Evolutionary conservation across 305 asterid species (phyloP).

Genomic region (Coffea humblotiana): DNA sequence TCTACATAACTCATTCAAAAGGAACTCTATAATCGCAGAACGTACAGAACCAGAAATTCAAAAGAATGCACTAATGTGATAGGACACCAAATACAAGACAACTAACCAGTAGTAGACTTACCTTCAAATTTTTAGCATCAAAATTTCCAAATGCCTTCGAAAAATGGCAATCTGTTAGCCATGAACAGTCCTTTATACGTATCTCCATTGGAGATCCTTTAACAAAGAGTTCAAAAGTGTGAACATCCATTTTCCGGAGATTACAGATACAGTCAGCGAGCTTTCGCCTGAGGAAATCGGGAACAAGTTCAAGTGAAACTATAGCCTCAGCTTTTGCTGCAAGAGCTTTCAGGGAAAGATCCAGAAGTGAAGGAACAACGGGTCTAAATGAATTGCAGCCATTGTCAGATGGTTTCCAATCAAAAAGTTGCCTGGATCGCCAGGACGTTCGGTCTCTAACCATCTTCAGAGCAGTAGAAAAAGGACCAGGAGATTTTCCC

Average conservation of each 20-base stretch:
- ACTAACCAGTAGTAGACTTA: slow-evolving; percentile 27
- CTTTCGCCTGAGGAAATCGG: slow-evolving; percentile 56
- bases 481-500: slow-evolving; percentile 50
- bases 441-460: slow-evolving; percentile 40
- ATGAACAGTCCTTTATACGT: slow-evolving; percentile 63
- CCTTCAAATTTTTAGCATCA: slow-evolving; percentile 51
- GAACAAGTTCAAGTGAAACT: slow-evolving; percentile 59
- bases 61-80: background rate
- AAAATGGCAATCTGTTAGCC: slow-evolving; percentile 64
- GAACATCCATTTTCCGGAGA: slow-evolving; percentile 49
- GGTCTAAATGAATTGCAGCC: slow-evolving; percentile 13
- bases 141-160: slow-evolving; percentile 40
- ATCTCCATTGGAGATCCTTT: slow-evolving; percentile 69
- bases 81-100: slow-evolving; percentile 3
- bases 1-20: too few relatives aligned
- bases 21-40: background rate
- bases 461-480: slow-evolving; percentile 54
- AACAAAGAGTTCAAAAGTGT: slow-evolving; percentile 48
- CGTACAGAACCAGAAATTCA: background rate
- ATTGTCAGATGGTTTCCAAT: slow-evolving; percentile 48
- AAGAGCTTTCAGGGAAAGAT: slow-evolving; percentile 58
- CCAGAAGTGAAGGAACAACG: slow-evolving; percentile 57
- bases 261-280: slow-evolving; percentile 58
- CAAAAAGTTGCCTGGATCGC: slow-evolving; percentile 39
- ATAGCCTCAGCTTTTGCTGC: slow-evolving; percentile 62